Conservation (phyloP, 2,329 filamentous ascomycete species). For the Lizonia empirigonia region DNA sequence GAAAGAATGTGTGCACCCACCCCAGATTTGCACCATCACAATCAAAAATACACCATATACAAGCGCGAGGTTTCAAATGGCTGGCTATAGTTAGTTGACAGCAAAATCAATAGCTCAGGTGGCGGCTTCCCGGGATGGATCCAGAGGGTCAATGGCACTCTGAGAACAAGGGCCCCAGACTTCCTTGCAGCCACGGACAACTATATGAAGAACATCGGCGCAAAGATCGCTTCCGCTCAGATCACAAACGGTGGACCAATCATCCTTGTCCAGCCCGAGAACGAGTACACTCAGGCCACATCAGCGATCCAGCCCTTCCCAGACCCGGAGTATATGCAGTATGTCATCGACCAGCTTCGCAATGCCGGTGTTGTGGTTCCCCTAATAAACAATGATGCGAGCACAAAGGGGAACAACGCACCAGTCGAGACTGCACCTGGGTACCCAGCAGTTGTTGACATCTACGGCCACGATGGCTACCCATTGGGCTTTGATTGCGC, state of each 20-base stretch:
- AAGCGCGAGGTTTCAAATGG: too few species aligned
- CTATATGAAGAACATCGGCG: slow-evolving; percentile 66
- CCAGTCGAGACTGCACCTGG: slow-evolving; percentile 54
- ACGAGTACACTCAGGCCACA: slow-evolving; percentile 70
- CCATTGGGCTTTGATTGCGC: slow-evolving; percentile 61
- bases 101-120: too few species aligned
- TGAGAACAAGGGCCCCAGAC: slow-evolving; percentile 66
- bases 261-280: slow-evolving; percentile 80
- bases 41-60: too few species aligned
- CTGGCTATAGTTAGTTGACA: too few species aligned
- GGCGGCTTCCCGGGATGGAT: slow-evolving; percentile 85
- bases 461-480: slow-evolving; percentile 67
- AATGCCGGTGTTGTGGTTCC: slow-evolving; percentile 75
- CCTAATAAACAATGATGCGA: slow-evolving; percentile 75
- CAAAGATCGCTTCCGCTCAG: slow-evolving; percentile 73
- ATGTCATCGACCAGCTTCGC: slow-evolving; percentile 70
- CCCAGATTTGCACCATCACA: too few species aligned
- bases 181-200: slow-evolving; percentile 71
- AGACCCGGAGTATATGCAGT: slow-evolving; percentile 70
- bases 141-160: slow-evolving; percentile 66
- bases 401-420: slow-evolving; percentile 64
- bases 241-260: slow-evolving; percentile 84
- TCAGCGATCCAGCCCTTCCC: slow-evolving; percentile 62
- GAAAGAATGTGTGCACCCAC: too few species aligned
- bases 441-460: slow-evolving; percentile 62